Percentiles rank a stretch among this genome's conserved stretches.
These are phyloP conservation scores for Boletellus ananiceps DNA, from an alignment of 768 basidiomycete genomes.

Conservation along the genomic window DNA sequence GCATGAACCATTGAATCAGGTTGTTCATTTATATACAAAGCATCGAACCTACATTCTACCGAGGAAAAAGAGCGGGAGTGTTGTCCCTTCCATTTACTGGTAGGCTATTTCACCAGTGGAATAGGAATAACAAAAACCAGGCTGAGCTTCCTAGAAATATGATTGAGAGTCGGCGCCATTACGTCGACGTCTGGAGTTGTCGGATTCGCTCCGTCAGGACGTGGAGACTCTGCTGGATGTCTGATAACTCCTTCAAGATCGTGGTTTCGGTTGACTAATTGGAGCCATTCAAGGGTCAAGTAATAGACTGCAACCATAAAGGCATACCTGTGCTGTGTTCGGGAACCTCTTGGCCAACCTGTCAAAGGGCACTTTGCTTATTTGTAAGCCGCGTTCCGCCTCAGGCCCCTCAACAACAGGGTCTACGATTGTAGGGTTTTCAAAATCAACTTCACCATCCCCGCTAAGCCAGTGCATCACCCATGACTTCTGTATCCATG, in stretches of 20 bases:
- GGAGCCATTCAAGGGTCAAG: conserved; percentile 2
- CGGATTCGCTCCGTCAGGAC: conserved; percentile 36
- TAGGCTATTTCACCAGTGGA: neutral
- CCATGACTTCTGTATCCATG: conserved; percentile 57
- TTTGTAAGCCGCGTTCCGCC: conserved; percentile 51
- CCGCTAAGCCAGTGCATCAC: conserved; percentile 63
- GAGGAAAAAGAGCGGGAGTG: neutral
- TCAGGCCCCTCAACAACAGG: conserved; percentile 57
- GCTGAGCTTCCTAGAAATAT: neutral
- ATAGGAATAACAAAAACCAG: neutral
- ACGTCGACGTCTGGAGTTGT: conserved; percentile 19
- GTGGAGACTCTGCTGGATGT: conserved; percentile 44
- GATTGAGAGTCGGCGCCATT: neutral
- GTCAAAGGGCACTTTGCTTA: conserved; percentile 65
- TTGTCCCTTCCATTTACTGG: neutral
- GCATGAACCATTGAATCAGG: neutral
- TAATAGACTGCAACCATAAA: conserved; percentile 1
- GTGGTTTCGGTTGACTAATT: conserved; percentile 65
- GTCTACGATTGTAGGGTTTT: conserved; percentile 50
- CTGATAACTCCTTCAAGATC: conserved; percentile 59
- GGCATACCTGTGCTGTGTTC: conserved; percentile 59
- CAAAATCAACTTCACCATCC: conserved; percentile 54
- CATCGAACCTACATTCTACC: neutral
- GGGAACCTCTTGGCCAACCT: conserved; percentile 72
- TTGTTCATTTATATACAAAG: neutral